A percentile compares a stretch with the other conserved stretches of the same genome.
Evolutionary conservation across 139 green algal genomes (phyloP).

Genomic region (Closterium sp.): DNA sequence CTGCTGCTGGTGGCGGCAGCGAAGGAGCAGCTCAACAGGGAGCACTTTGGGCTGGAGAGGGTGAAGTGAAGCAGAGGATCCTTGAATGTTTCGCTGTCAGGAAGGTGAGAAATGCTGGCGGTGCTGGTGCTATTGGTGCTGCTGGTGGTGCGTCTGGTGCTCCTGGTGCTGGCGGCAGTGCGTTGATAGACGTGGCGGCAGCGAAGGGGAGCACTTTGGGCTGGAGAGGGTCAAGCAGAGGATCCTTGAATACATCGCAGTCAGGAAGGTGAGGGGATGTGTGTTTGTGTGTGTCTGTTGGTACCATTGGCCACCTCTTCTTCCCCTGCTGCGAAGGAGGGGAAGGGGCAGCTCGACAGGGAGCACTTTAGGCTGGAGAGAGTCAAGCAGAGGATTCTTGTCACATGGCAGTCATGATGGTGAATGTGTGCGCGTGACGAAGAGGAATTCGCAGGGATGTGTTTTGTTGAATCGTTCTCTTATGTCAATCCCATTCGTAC

Average conservation of each 20-base stretch:
- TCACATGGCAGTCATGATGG: slow-evolving; percentile 72
- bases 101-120: slow-evolving; percentile 47
- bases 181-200: too few species aligned
- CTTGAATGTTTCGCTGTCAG: slow-evolving; percentile 73
- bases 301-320: not conserved
- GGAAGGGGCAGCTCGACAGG: slow-evolving; percentile 47
- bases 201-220: too few species aligned
- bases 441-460: too few species aligned
- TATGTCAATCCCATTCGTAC: too few species aligned
- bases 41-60: slow-evolving; percentile 51
- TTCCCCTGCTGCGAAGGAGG: not conserved
- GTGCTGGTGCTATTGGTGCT: too few species aligned
- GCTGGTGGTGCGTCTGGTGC: too few species aligned
- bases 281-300: not conserved
- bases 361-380: slow-evolving; percentile 52
- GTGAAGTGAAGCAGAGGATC: slow-evolving; percentile 60
- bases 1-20: slow-evolving; percentile 44
- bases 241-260: too few species aligned
- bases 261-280: slow-evolving; percentile 57
- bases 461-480: too few species aligned
- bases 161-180: too few species aligned
- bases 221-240: too few species aligned
- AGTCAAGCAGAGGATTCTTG: slow-evolving; percentile 64
- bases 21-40: slow-evolving; percentile 39
- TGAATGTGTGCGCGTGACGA: too few species aligned